Evolutionary conservation across 2,329 filamentous ascomycete species (phyloP).

Genomic region (Aspergillus pseudoterreus): DNA sequence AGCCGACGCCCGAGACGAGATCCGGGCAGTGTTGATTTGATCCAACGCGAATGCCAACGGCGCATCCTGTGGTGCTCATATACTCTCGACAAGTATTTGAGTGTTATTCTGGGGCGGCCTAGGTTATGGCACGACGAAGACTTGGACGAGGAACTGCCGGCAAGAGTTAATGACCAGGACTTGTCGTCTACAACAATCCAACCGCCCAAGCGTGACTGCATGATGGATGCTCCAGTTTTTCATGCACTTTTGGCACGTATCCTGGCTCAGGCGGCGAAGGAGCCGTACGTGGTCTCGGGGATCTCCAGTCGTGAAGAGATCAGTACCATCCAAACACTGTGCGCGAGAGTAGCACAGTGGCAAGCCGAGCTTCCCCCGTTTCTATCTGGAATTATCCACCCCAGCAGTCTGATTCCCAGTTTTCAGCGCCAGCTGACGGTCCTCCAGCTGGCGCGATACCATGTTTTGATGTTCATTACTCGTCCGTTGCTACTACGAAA

Average conservation of each 20-base stretch:
- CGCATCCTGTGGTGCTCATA: conserved; percentile 37
- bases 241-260: conserved; percentile 17
- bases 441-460: conserved; percentile 17
- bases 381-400: conserved; percentile 15
- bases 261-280: conserved; percentile 16
- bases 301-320: conserved; percentile 9
- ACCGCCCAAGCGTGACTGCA: conserved; percentile 14
- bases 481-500: conserved; percentile 17
- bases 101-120: conserved; percentile 36
- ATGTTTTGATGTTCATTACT: conserved; percentile 20
- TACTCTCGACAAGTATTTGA: conserved; percentile 39
- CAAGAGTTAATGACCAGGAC: conserved; percentile 15
- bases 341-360: conserved; percentile 12
- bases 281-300: conserved; percentile 16
- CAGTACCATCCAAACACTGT: conserved; percentile 9
- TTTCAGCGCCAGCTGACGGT: conserved; percentile 21
- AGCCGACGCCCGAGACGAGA: conserved; percentile 12
- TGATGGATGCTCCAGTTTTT: conserved; percentile 22
- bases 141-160: conserved; percentile 6
- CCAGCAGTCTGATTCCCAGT: conserved; percentile 17
- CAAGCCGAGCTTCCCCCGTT: conserved; percentile 14
- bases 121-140: conserved; percentile 32
- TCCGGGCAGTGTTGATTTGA: conserved; percentile 7
- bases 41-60: conserved; percentile 30
- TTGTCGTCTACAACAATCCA: conserved; percentile 4